These are phyloP conservation scores for Plenodomus biglobosus DNA, from an alignment of 2,329 filamentous ascomycete genomes.

Conservation along the genomic window DNA sequence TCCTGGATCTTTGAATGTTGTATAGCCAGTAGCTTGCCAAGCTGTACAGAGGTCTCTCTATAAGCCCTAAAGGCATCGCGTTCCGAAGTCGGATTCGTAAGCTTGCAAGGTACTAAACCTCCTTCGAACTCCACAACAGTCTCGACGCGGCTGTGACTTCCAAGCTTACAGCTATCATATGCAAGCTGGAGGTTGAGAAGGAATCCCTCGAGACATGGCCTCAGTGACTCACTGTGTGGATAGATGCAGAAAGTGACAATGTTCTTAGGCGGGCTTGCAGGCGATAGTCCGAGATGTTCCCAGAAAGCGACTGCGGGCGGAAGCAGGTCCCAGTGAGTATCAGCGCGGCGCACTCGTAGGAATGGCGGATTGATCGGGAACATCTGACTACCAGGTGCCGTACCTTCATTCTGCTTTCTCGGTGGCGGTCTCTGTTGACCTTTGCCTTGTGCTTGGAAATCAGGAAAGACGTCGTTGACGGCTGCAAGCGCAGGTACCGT, in stretches of 20 bases:
- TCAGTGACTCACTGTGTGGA: slow-evolving; percentile 65
- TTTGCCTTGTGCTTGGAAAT: slow-evolving; percentile 36
- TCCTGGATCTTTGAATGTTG: slow-evolving; percentile 40
- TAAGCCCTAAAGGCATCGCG: slow-evolving; percentile 34
- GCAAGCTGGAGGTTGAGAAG: slow-evolving; percentile 67
- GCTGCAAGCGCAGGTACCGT: slow-evolving; percentile 30
- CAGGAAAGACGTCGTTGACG: slow-evolving; percentile 52
- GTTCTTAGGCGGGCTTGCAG: slow-evolving; percentile 70
- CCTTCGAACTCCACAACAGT: slow-evolving; percentile 43
- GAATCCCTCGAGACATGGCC: slow-evolving; percentile 63
- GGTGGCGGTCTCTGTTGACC: slow-evolving; percentile 37
- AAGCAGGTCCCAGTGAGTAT: slow-evolving; percentile 70
- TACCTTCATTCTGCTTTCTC: slow-evolving; percentile 34
- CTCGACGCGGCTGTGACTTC: slow-evolving; percentile 57
- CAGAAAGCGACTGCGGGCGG: slow-evolving; percentile 77
- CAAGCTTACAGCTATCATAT: slow-evolving; percentile 75
- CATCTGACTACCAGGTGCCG: slow-evolving; percentile 34
- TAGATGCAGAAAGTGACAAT: slow-evolving; percentile 70
- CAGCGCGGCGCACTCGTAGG: slow-evolving; percentile 70
- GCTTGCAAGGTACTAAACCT: slow-evolving; percentile 37
- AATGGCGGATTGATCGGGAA: slow-evolving; percentile 65
- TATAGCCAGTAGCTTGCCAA: slow-evolving; percentile 45
- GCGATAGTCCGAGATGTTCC: slow-evolving; percentile 76
- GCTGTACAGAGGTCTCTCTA: slow-evolving; percentile 42
- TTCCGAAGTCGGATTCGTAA: slow-evolving; percentile 16